Base-by-base conservation (phyloP, 495 filamentous ascomycete species). In the Cercophora newfieldiana region DNA sequence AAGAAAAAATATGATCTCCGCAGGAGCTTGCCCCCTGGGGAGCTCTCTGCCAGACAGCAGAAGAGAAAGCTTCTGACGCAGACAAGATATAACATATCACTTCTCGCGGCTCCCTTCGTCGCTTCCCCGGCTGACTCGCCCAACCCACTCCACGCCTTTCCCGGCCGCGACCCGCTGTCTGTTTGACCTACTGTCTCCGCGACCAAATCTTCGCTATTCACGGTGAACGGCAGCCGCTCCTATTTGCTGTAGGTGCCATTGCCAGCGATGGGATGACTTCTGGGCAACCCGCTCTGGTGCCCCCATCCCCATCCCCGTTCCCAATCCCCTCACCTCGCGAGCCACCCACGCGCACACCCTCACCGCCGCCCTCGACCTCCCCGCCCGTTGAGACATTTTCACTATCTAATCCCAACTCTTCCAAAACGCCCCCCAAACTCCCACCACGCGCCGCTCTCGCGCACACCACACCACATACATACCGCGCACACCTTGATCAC, bases 301-400 rank as follows among this genome's bases (percentile, higher is more conserved):
- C n/a, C 29, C 47, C 16, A 19, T 33, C 25, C 47, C 59, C 47
- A 31, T 21, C 2, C 44, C 3, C 28, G 7, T n/a, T 25, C 28
- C 61, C n/a, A 26, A n/a, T 37, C 4, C 28, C n/a, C 33, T 30
- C 37, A 30, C 51, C n/a, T 31, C 59, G 50, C 59, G 21, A 19
- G 28, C 59, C 59, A 47, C 37, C 31, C 64, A 48, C 58, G 47
- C 63, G 50, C 51, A 37, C 51, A 51, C 63, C 22, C 37, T 30
- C 56, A 30, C 30, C 19, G 7, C 48, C 55, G 12, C 54, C 33
- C 22, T 48, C n/a, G 25, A 56, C 31, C 44, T 25, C 65, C 33
- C 37, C 56, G 47, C 59, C 61, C 24, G 7, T 64, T 69, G 68
- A 67, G 65, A 69, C 65, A 69, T 69, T 69, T 69, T 69, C 14